A percentile compares a stretch with the other conserved stretches of the same genome.
These are phyloP conservation scores for Chlorella vulgaris DNA, from an alignment of 139 green algal species.

Conservation along the genomic window DNA sequence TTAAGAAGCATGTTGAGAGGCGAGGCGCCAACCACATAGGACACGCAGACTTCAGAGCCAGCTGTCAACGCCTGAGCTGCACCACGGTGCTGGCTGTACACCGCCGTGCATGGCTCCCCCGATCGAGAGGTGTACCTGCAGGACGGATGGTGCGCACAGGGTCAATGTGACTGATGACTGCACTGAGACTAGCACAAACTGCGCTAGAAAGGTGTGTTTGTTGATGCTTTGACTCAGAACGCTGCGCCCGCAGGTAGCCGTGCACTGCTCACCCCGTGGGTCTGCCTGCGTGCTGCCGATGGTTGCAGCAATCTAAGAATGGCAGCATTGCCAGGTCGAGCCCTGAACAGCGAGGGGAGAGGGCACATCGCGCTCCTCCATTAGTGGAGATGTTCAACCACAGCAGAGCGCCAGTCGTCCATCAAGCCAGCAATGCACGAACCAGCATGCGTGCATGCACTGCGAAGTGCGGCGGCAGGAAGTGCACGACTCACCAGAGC, in stretches of 20 bases:
- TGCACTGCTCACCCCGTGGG: neutral
- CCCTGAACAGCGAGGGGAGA: neutral
- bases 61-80: neutral
- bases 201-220: neutral
- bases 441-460: neutral
- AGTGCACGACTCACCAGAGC: neutral
- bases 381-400: neutral
- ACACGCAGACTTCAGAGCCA: neutral
- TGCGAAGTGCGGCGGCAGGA: neutral
- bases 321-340: neutral
- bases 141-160: neutral
- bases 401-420: no score
- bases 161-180: neutral
- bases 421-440: neutral
- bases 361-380: neutral
- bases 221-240: neutral
- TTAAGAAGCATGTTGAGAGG: slow-evolving; percentile 3
- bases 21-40: neutral
- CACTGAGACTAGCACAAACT: neutral
- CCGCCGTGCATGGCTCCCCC: neutral
- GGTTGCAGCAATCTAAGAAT: neutral
- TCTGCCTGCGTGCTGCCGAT: neutral
- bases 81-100: neutral
- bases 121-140: neutral
- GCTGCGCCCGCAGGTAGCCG: neutral